A percentile compares a stretch with the other conserved stretches of the same genome.
Conservation (phyloP, 352 stramenopile species). For the Globisporangium apiculatum region DNA sequence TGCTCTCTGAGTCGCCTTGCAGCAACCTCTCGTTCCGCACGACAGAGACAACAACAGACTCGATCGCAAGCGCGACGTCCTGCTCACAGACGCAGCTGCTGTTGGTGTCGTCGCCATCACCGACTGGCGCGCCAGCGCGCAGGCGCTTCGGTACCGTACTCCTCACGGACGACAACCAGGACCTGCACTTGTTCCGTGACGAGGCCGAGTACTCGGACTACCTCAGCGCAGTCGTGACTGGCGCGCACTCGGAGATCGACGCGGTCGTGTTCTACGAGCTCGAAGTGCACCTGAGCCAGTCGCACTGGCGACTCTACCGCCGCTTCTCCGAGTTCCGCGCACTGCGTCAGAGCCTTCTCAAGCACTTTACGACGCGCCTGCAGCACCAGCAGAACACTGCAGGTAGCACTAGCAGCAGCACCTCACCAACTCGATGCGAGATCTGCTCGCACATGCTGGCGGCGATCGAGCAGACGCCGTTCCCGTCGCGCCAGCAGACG, state of each 20-base stretch:
- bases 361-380: conserved; percentile 33
- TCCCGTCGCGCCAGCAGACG: conserved; percentile 39
- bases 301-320: conserved; percentile 45
- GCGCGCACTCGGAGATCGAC: conserved; percentile 41
- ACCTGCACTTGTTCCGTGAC: conserved; percentile 54
- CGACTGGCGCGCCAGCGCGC: not conserved
- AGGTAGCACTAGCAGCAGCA: not conserved
- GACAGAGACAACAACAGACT: not conserved
- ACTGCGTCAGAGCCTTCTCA: conserved; percentile 51
- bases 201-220: conserved; percentile 82
- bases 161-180: conserved; percentile 25
- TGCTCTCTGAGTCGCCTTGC: conserved; percentile 4
- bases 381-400: conserved; percentile 17
- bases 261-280: conserved; percentile 64
- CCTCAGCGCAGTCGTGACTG: conserved; percentile 35
- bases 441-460: conserved; percentile 66
- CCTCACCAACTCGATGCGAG: conserved; percentile 14
- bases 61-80: not conserved
- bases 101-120: conserved; percentile 1
- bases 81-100: conserved; percentile 1
- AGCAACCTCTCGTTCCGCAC: conserved; percentile 1
- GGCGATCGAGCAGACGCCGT: conserved; percentile 34
- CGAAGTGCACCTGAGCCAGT: conserved; percentile 55
- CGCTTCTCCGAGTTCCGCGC: conserved; percentile 73
- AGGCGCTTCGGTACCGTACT: conserved; percentile 22